These are phyloP conservation scores for Ilyonectria mors-panacis DNA, from an alignment of 2,329 filamentous ascomycete species.

Conservation along the genomic window DNA sequence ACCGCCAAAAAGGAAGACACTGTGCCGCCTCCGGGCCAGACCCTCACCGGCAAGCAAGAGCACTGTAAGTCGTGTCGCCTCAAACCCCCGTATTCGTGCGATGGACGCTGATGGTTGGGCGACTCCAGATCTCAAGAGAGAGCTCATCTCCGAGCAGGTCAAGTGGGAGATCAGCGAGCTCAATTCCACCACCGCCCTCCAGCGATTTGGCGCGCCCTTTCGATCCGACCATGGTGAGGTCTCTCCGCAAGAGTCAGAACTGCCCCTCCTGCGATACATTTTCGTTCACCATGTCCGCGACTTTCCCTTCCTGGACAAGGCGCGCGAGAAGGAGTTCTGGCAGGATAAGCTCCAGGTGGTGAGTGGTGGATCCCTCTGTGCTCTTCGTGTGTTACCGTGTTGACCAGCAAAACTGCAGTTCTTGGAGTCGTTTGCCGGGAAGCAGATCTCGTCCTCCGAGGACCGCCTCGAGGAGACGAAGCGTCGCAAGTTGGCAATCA, in stretches of 20 bases:
- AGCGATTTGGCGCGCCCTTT: slow-evolving; percentile 96
- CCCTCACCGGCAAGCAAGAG: slow-evolving; percentile 95
- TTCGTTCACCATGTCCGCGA: slow-evolving; percentile 98
- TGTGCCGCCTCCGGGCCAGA: slow-evolving; percentile 60
- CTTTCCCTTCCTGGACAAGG: slow-evolving; percentile 97
- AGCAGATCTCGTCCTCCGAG: slow-evolving; percentile 96
- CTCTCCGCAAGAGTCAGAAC: slow-evolving; percentile 91
- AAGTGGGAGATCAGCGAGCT: slow-evolving; percentile 92
- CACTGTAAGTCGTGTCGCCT: slow-evolving; percentile 77
- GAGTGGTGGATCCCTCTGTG: slow-evolving; percentile 56
- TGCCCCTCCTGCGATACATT: slow-evolving; percentile 94
- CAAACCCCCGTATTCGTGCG: neutral
- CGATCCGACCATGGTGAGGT: slow-evolving; percentile 93
- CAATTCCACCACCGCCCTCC: slow-evolving; percentile 93
- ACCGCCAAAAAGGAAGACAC: slow-evolving; percentile 46
- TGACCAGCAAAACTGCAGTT: slow-evolving; percentile 70
- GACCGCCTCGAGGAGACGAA: slow-evolving; percentile 97
- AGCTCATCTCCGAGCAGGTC: slow-evolving; percentile 92
- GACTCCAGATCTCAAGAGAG: slow-evolving; percentile 86
- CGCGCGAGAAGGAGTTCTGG: slow-evolving; percentile 99
- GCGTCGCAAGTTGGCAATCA: slow-evolving; percentile 89
- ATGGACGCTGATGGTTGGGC: slow-evolving; percentile 31
- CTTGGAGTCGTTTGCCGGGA: slow-evolving; percentile 95
- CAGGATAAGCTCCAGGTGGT: slow-evolving; percentile 97
- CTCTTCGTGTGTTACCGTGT: neutral